A percentile compares a stretch with the other conserved stretches of the same genome.
Evolutionary conservation across 1,139 yeast genomes (phyloP).

Genomic region (Kurtzmaniella quercitrusa): DNA sequence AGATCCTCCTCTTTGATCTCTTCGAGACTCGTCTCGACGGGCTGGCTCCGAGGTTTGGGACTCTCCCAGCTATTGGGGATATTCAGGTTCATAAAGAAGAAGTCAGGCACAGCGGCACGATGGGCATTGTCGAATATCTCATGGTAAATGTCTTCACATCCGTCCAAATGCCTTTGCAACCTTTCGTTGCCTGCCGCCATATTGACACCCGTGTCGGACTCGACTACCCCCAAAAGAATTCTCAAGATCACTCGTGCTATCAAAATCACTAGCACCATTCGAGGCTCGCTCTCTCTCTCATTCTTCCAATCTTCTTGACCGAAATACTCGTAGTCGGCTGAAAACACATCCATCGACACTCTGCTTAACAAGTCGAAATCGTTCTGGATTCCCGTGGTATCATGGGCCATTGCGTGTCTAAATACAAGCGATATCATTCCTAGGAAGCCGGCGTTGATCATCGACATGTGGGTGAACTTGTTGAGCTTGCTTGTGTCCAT

Average conservation of each 20-base stretch:
- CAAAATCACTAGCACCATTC: slow-evolving; percentile 10
- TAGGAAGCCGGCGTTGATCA: slow-evolving; percentile 1
- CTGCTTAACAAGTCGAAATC: slow-evolving; percentile 5
- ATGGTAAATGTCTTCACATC: slow-evolving; percentile 17
- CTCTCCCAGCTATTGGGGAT: not conserved
- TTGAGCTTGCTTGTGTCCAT: slow-evolving; percentile 1
- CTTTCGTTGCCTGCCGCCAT: slow-evolving; percentile 12
- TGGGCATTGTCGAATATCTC: slow-evolving; percentile 13
- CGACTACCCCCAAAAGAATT: slow-evolving; percentile 14
- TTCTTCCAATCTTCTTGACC: slow-evolving; percentile 7
- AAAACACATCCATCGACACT: slow-evolving; percentile 5
- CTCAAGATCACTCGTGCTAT: slow-evolving; percentile 16
- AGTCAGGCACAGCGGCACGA: not conserved
- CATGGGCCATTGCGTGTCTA: slow-evolving; percentile 1
- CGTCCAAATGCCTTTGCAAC: slow-evolving; percentile 15
- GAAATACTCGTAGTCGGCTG: slow-evolving; percentile 2
- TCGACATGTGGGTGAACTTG: not conserved
- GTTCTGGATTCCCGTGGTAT: not conserved
- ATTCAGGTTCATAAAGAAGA: slow-evolving; percentile 2
- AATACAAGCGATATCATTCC: slow-evolving; percentile 7
- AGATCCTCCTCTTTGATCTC: not conserved
- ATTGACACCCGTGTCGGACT: slow-evolving; percentile 10
- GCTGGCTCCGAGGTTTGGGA: not conserved
- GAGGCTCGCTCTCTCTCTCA: slow-evolving; percentile 7
- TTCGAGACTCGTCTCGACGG: not conserved